Base-by-base conservation (phyloP, 495 filamentous ascomycete genomes). In the Penicillium arizonense region DNA sequence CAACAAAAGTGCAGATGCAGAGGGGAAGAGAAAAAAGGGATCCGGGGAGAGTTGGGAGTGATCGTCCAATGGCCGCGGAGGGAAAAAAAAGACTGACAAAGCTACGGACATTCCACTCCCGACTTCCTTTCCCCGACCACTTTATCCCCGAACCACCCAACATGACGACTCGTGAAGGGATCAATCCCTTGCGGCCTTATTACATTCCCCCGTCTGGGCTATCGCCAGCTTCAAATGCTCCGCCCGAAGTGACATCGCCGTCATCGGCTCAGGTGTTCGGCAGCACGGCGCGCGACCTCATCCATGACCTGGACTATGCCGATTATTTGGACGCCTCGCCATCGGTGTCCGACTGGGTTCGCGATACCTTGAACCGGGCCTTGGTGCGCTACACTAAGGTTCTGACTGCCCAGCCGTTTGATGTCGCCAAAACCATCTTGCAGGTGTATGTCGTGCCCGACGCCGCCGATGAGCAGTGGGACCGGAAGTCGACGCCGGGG, bases 151-250 rank as follows among this genome's bases (percentile, higher is more conserved):
- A 54, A 43, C 44, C 50, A 33, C 37, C 51, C 39, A 26, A 33
- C 43, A 65, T 70, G 50, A 53, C 75, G 32, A 72, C 75, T 58
- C 71, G 72, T 62, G 80, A 82, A 59, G 84, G 82, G 57, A 87
- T 88, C 50, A 97, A 98, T 71, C 94, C 94, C 51, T 78, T 97
- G 40, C 82, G 94, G 54, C 94, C 94, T 1, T 98, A 98, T 72
- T 97, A 98, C 72, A 84, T 90, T 57, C 91, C 93, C 18, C 90
- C 91, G 4, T 82, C 89, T 3, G 63, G 63, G 3, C 43, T 67
- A 16, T 64, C 63, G 36, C 63, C 63, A 10, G 40, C 66, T 55
- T 32, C 66, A 23, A 64, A 70, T 58, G 59, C 54, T 38, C 69
- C 65, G 30, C 68, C 69, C 50, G 77, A 70, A 72, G 55, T 75